Base-by-base conservation (phyloP, 2,329 filamentous ascomycete species). In the Colletotrichum ledebouriae region DNA sequence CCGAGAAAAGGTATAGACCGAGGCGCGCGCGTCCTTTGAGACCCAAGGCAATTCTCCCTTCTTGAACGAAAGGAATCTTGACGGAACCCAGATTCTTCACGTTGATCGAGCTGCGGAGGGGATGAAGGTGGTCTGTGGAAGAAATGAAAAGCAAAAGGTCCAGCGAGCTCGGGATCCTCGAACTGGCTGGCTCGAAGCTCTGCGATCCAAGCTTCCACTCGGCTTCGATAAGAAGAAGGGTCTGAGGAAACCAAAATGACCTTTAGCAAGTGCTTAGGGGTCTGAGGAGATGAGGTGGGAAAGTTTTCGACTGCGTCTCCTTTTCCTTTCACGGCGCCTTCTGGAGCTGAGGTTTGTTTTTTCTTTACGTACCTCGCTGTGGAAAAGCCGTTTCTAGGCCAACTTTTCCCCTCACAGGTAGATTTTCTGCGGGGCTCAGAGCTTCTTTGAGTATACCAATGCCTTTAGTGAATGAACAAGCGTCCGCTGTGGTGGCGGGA, bases 161-260 rank as follows among this genome's bases (percentile, higher is more conserved):
- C 63, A 17, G 41, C 56, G 15, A 70, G 39, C 22, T 71, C 67
- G 15, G 67, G 67, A 53, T 71, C 68, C 56, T 65, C 59, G 25
- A 64, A 68, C 6, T 55, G 49, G 20, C 58, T 59, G 17, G 41
- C 25, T 17, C 47, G 59, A 37, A 70, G 59, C 15, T 59, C 46
- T 41, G 41, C 20, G 22, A 71, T 44, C 67, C 70, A 71, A 37
- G 57, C 15, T 20, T 70, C 55, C 25, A 71, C 29, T 44, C 70
- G 59, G 13, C 50, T 25, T 44, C 41, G 61, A 64, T 47, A 68
- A 25, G 33, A 41, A 20, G 41, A 58, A 10, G 53, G 53, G 29
- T 55, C 65, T 68, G 29, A 15, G 37, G 22, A 46, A 44, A 9
- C 22, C 39, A 34, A 9, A 13, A 37, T 22, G 10, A 3, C 2